phyloP scores from a whole-genome alignment of 2,329 filamentous ascomycete species.

The Talaromyces funiculosus region DNA sequence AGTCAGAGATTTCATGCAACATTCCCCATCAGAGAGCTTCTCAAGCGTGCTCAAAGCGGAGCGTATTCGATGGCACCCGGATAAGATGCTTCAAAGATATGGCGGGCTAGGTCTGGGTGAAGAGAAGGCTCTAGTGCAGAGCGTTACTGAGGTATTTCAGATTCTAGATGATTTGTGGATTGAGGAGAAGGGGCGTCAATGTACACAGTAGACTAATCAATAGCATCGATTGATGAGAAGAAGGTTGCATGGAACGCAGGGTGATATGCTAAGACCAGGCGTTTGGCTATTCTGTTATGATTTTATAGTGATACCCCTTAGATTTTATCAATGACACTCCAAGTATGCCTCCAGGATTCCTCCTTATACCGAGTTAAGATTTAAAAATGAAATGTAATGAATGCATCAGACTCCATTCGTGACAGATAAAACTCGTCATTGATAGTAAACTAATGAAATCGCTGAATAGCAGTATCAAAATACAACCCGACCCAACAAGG shows the following conservation, averaged over 20 bases:
- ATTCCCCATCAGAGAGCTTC: slow-evolving; percentile 43
- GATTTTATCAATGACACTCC: neutral
- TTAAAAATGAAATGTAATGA: neutral
- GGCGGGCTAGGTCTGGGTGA: slow-evolving; percentile 65
- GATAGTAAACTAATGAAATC: slow-evolving; percentile 8
- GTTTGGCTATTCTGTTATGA: slow-evolving; percentile 8
- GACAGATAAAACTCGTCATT: neutral
- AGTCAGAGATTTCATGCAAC: slow-evolving; percentile 65
- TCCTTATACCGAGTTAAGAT: neutral
- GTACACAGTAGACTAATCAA: neutral
- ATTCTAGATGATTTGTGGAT: slow-evolving; percentile 77
- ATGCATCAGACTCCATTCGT: neutral
- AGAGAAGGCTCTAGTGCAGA: slow-evolving; percentile 57
- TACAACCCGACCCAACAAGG: slow-evolving; percentile 1
- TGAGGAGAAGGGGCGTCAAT: slow-evolving; percentile 45
- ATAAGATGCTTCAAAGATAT: slow-evolving; percentile 91
- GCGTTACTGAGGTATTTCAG: slow-evolving; percentile 87
- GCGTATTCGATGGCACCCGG: slow-evolving; percentile 91
- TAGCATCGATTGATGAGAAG: neutral
- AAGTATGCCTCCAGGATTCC: neutral
- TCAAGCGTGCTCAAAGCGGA: slow-evolving; percentile 66
- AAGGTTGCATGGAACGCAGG: neutral
- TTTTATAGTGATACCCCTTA: neutral
- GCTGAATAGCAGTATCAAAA: slow-evolving; percentile 16
- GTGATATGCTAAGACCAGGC: neutral